phyloP scores from a whole-genome alignment of 495 filamentous ascomycete genomes.

The Saxophila tyrrhenica region DNA sequence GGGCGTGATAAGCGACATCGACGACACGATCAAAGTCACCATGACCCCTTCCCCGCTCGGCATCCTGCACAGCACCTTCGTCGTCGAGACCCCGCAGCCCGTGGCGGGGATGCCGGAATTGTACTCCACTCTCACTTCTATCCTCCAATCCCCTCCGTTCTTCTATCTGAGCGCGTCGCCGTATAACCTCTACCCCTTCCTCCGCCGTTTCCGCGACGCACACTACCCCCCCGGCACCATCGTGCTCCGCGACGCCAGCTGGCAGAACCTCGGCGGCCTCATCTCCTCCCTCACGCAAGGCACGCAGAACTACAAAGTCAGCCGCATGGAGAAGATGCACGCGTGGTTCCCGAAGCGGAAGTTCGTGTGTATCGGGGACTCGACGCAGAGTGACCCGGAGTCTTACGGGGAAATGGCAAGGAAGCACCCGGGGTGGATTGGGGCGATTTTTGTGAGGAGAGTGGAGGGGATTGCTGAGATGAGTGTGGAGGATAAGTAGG shows the following conservation, averaged over 20 bases:
- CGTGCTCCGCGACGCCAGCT: slow-evolving; percentile 74
- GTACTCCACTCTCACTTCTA: slow-evolving; percentile 51
- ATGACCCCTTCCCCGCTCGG: slow-evolving; percentile 66
- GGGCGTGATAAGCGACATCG: slow-evolving; percentile 83
- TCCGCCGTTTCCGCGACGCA: slow-evolving; percentile 56
- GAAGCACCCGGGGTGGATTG: slow-evolving; percentile 59
- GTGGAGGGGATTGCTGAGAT: slow-evolving; percentile 65
- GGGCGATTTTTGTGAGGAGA: slow-evolving; percentile 69
- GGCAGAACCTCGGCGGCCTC: slow-evolving; percentile 74
- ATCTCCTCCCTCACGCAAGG: slow-evolving; percentile 67
- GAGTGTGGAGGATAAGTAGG: slow-evolving; percentile 47
- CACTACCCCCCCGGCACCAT: slow-evolving; percentile 69
- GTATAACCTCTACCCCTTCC: slow-evolving; percentile 86
- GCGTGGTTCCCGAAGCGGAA: slow-evolving; percentile 63
- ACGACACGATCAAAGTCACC: slow-evolving; percentile 92
- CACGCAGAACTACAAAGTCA: slow-evolving; percentile 79
- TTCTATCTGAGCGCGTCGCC: slow-evolving; percentile 93
- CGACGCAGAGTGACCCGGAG: slow-evolving; percentile 85
- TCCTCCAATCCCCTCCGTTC: slow-evolving; percentile 54
- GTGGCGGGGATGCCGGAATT: slow-evolving; percentile 75
- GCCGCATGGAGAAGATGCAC: slow-evolving; percentile 64
- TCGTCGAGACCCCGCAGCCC: slow-evolving; percentile 50
- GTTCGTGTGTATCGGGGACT: slow-evolving; percentile 78
- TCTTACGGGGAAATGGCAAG: slow-evolving; percentile 67
- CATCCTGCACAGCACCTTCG: slow-evolving; percentile 74